Evolutionary conservation across 305 asterid genomes (phyloP), one percentile per base, ranked within the genome.

Genomic region (Fraxinus platypoda): DNA sequence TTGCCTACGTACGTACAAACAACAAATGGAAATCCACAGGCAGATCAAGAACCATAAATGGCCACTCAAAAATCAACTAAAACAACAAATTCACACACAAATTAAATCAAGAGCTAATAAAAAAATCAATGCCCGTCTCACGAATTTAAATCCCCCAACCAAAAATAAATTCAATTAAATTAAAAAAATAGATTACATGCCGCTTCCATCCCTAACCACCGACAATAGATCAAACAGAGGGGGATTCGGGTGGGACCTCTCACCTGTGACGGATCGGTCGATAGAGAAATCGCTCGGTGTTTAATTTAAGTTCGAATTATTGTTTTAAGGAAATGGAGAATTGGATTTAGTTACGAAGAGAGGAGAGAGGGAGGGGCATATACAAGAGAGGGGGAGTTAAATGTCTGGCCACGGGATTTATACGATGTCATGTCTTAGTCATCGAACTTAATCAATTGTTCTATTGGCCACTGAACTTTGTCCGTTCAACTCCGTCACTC

Each of bases 221-320:
- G 38, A 35, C 81, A 66, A 80, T 84, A 83, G 78, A 82, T 79
- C 84, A 79, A 30, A 21, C 21, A 17, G 43, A 49, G 72, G 6
- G 21, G 1, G 64, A 26, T 4, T 7, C 34, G n/a, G 19, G 43
- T 34, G 76, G 74, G 71, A 43, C 23, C 23, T 8, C 84, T 85
- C 84, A 83, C 88, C 86, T 80, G 59, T 62, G 43, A 64, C 78
- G 70, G 84, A 80, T 82, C 86, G 84, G 77, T 76, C 84, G 66
- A 79, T 8, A 17, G 34, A 38, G 19, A 35, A 37, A 33, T 21
- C n/a, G 46, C 70, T 23, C 71, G 21, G 82, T 12, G 72, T 74
- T 80, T 46, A 57, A 73, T 64, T 64, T 12, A 34, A 17, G n/a
- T 46, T 46, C 6, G 19, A 46, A 46, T 46, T 13, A 46, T 77